Evolutionary conservation across 2,329 filamentous ascomycete genomes (phyloP).

Genomic region (Zymoseptoria ardabiliae): DNA sequence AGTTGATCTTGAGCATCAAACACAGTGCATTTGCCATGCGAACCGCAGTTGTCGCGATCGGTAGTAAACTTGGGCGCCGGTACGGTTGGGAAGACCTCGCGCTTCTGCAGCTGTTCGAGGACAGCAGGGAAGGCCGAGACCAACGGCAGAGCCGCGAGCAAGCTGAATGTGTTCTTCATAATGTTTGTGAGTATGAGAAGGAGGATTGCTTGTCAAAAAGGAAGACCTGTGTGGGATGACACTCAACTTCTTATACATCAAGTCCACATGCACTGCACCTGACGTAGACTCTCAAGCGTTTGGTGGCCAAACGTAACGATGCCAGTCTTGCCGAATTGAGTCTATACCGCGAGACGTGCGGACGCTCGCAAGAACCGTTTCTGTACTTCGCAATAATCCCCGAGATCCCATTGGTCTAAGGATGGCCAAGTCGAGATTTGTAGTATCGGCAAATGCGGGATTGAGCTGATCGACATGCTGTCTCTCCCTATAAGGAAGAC

Average conservation of each 20-base stretch:
- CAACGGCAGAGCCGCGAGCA: constrained; percentile 11
- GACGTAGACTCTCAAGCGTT: background rate
- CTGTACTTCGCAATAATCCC: background rate
- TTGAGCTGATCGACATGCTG: background rate
- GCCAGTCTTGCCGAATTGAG: background rate
- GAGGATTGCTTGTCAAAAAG: background rate
- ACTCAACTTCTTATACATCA: background rate
- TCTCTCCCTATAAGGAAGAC: background rate
- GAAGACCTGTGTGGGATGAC: too few species aligned
- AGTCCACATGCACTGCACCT: background rate
- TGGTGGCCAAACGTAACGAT: background rate
- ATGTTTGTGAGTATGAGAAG: background rate
- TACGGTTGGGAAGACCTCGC: constrained; percentile 8
- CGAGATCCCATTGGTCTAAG: background rate
- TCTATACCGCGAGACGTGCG: background rate
- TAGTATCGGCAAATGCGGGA: background rate
- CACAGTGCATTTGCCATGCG: constrained; percentile 12
- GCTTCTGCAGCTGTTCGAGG: constrained; percentile 3
- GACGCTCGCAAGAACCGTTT: background rate
- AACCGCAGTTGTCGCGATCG: constrained; percentile 13
- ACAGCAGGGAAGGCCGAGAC: constrained; percentile 11
- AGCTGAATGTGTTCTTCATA: constrained; percentile 1
- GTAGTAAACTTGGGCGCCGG: constrained; percentile 12
- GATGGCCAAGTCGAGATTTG: background rate
- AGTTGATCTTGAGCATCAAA: constrained; percentile 27